These are phyloP conservation scores for Aspergillus thermomutatus DNA, from an alignment of 2,329 filamentous ascomycete genomes.

Conservation along the genomic window DNA sequence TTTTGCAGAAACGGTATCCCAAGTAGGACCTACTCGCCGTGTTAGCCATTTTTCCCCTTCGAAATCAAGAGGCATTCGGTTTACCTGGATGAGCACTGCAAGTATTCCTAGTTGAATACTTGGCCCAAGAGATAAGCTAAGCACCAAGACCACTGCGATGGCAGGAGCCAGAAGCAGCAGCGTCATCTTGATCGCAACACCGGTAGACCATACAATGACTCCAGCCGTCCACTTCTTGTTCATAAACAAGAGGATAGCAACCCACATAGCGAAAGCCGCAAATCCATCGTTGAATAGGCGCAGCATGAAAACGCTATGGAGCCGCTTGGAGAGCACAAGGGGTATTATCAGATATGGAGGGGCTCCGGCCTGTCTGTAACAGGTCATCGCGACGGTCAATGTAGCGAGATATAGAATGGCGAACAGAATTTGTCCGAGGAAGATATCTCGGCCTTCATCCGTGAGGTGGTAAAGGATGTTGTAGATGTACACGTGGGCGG, in stretches of 20 bases:
- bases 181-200: conserved; percentile 93
- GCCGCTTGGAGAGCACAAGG: conserved; percentile 80
- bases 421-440: conserved; percentile 81
- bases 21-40: conserved; percentile 45
- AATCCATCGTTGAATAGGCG: conserved; percentile 96
- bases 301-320: conserved; percentile 91
- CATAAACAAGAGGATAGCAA: conserved; percentile 76
- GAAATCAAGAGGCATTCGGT: conserved; percentile 13
- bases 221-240: conserved; percentile 69
- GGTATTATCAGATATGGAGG: conserved; percentile 86
- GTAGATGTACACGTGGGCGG: conserved; percentile 90
- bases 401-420: conserved; percentile 73
- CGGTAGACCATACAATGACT: conserved; percentile 69
- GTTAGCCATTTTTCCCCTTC: background rate
- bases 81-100: conserved; percentile 75
- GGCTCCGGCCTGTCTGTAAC: conserved; percentile 56
- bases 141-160: conserved; percentile 70
- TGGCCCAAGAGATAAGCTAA: conserved; percentile 64
- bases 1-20: conserved; percentile 64
- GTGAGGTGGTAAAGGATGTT: conserved; percentile 75
- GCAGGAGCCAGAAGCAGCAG: conserved; percentile 79
- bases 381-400: conserved; percentile 72
- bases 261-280: conserved; percentile 77
- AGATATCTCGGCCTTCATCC: conserved; percentile 69
- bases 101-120: conserved; percentile 67